Percentiles rank a stretch among this genome's conserved stretches.
phyloP scores from a whole-genome alignment of 73 alveolate species.

The Paramecium sexaurelia region DNA sequence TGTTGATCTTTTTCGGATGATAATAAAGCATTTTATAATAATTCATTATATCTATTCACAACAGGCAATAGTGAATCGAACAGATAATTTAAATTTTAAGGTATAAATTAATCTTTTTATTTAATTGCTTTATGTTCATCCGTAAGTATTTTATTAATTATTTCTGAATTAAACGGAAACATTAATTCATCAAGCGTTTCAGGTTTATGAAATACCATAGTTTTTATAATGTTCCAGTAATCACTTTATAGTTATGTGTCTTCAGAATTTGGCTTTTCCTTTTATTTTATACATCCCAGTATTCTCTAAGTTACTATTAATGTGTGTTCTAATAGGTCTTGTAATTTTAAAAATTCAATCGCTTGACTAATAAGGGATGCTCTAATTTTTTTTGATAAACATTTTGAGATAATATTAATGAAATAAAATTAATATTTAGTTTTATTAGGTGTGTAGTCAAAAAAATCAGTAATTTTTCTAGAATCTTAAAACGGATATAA shows the following conservation, averaged over 20 bases:
- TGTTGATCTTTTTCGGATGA: neutral
- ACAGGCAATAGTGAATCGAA: slow-evolving; percentile 47
- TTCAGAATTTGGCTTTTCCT: neutral
- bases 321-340: neutral
- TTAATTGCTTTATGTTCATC: neutral
- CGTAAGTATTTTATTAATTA: neutral
- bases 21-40: neutral
- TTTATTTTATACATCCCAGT: neutral
- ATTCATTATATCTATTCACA: slow-evolving; percentile 6
- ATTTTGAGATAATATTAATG: neutral
- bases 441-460: neutral
- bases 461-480: neutral
- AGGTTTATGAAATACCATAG: neutral
- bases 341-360: neutral
- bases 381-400: neutral
- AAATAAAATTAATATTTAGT: neutral
- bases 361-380: neutral
- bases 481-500: slow-evolving; percentile 25
- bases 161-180: neutral
- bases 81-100: slow-evolving; percentile 3
- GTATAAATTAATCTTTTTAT: neutral
- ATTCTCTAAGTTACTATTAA: neutral
- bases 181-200: neutral
- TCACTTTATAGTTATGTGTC: neutral
- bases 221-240: neutral